Evolutionary conservation across 352 stramenopile genomes (phyloP).

Genomic region (Globisporangium iwayamae): DNA sequence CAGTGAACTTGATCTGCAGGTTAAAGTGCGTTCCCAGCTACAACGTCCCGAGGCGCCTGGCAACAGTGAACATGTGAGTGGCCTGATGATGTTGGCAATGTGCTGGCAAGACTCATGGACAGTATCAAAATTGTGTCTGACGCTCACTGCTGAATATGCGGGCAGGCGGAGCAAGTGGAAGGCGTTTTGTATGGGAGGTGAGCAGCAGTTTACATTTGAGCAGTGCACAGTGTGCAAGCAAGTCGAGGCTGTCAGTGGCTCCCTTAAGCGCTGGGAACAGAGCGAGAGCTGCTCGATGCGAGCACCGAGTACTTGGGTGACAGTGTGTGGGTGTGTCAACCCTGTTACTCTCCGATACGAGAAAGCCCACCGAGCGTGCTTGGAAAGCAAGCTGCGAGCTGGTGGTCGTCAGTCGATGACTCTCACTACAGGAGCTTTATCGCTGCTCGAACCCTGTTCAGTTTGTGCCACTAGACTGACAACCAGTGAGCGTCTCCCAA

Average conservation of each 20-base stretch:
- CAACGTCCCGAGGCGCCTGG: not conserved
- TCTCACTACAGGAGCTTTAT: not conserved
- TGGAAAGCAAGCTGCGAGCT: conserved; percentile 19
- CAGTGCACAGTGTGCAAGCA: conserved; percentile 35
- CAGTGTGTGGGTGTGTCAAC: conserved; percentile 36
- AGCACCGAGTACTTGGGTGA: conserved; percentile 41
- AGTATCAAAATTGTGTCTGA: not conserved
- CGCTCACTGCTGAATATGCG: not conserved
- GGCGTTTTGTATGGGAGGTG: conserved; percentile 25
- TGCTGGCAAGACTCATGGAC: not conserved
- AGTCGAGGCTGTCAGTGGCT: conserved; percentile 27
- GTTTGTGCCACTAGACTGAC: conserved; percentile 17
- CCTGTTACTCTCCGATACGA: conserved; percentile 18
- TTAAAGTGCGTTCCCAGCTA: conserved; percentile 6
- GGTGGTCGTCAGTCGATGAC: not conserved
- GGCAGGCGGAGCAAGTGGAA: conserved; percentile 24
- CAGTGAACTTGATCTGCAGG: conserved; percentile 23
- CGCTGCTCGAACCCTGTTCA: conserved; percentile 1
- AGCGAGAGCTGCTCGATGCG: conserved; percentile 23
- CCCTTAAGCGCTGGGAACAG: conserved; percentile 26
- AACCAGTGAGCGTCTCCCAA: conserved; percentile 20
- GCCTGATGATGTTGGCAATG: too few species aligned
- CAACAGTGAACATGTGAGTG: conserved; percentile 17
- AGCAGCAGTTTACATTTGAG: conserved; percentile 24
- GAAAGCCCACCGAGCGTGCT: conserved; percentile 34